Evolutionary conservation across 192 early-diverging fungal species (phyloP), one percentile per base, ranked within the genome.

Genomic region (Coemansia nantahalensis): DNA sequence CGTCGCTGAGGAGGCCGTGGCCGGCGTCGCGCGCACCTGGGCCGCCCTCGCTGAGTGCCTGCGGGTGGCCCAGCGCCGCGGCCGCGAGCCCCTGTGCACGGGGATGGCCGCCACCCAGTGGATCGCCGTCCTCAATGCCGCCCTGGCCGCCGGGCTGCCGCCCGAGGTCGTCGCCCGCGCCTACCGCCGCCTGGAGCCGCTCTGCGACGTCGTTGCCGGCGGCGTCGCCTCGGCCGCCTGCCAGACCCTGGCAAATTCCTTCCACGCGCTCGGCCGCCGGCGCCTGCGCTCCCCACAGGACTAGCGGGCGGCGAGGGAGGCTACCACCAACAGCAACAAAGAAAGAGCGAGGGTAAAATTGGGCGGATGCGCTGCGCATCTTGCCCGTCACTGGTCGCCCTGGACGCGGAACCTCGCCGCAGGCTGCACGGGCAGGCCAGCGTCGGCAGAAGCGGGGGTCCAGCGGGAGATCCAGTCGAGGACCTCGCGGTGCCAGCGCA

Each of bases 401-500:
- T 28, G 26, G 26, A 28, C 26, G 26, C 3, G 35, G 35, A 36
- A 9, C 13, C 3, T n/a, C 12, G 10, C 15, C 4, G 13, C 35
- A 4, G 12, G 2, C 35, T 2, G 10, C 35, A 9, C 10, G 15
- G 35, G 6, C 35, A 4, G 3, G 35, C 35, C 35, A 5, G 48
- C 22, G 18, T 5, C 10, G 35, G 17, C 3, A 2, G 18, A 21
- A 19, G 17, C 3, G 3, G 18, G n/a, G 0, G 65, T 75, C 71
- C 71, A 75, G 38, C 61, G 51, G 16, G 49, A 38, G 43, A 88
- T 69, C 86, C 86, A 88, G 23, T 39, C 54, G 37, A 88, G 47
- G 17, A 87, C 86, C 68, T 89, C 87, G 3, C 73, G 59, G 54
- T 89, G 83, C 86, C 87, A 89, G 47, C 69, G 73, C 40, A 88